phyloP scores from a whole-genome alignment of 331 rosid genomes.

The Acacia concinna region DNA sequence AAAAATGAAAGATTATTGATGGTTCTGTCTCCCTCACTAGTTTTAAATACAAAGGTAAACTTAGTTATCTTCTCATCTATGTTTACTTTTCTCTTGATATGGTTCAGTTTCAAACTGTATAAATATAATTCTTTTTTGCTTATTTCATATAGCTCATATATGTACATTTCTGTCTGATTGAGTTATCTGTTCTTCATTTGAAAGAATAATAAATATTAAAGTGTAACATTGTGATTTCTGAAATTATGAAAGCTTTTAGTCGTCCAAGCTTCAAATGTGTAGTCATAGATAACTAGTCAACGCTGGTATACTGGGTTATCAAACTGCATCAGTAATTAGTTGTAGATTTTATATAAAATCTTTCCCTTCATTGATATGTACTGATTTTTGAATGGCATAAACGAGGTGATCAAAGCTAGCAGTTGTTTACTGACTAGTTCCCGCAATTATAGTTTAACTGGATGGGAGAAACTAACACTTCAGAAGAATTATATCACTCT shows the following conservation, averaged over 20 bases:
- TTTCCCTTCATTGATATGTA: neutral
- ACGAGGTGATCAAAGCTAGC: neutral
- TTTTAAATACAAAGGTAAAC: slow-evolving; percentile 62
- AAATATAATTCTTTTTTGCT: neutral
- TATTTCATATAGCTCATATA: neutral
- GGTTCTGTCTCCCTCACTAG: slow-evolving; percentile 73
- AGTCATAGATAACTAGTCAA: neutral
- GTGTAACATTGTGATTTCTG: neutral
- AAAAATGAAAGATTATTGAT: slow-evolving; percentile 63
- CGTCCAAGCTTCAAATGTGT: neutral
- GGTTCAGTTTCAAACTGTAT: neutral
- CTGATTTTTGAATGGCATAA: neutral
- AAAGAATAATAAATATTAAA: neutral
- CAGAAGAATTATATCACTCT: neutral
- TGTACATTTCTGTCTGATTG: slow-evolving; percentile 17
- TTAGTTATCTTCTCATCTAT: neutral
- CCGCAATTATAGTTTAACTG: neutral
- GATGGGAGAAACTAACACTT: neutral
- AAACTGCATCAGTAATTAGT: neutral
- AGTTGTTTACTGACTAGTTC: neutral
- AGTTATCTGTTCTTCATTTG: slow-evolving; percentile 1
- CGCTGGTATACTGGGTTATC: neutral
- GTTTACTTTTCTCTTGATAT: slow-evolving; percentile 7
- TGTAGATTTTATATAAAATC: neutral
- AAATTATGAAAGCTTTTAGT: neutral